Conservation (phyloP, 2,329 filamentous ascomycete species). For the Colletotrichum tanaceti region DNA sequence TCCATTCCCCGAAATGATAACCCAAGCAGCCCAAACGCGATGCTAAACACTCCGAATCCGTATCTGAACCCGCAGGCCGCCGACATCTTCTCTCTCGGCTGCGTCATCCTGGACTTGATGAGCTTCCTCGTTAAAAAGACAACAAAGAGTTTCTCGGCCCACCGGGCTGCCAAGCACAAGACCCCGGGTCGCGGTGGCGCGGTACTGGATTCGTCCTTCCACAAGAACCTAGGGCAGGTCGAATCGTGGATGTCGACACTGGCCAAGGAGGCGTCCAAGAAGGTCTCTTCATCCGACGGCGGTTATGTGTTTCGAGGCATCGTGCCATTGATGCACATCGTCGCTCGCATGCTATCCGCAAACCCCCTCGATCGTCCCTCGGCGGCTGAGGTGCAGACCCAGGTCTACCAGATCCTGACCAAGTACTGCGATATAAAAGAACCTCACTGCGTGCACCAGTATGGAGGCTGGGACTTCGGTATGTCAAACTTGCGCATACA, state of each 20-base stretch:
- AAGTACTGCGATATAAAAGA: constrained; percentile 60
- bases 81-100: constrained; percentile 79
- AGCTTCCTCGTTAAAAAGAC: constrained; percentile 77
- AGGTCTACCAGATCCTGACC: constrained; percentile 64
- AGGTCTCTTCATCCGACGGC: constrained; percentile 52
- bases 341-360: constrained; percentile 65
- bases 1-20: constrained; percentile 51
- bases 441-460: constrained; percentile 66
- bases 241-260: constrained; percentile 74
- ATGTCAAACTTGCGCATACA: constrained; percentile 44
- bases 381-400: constrained; percentile 63
- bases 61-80: constrained; percentile 67
- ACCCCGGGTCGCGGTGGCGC: constrained; percentile 68
- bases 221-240: constrained; percentile 76
- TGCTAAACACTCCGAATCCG: constrained; percentile 54
- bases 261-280: constrained; percentile 68
- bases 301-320: constrained; percentile 63
- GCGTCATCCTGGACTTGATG: constrained; percentile 78
- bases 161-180: constrained; percentile 75
- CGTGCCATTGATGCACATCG: constrained; percentile 63
- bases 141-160: constrained; percentile 72
- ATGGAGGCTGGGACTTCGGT: constrained; percentile 51
- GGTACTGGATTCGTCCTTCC: constrained; percentile 76
- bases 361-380: constrained; percentile 65
- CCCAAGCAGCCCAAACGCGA: constrained; percentile 48